Base-by-base conservation (phyloP, 106 monocot species). In the Acorus gramineus region DNA sequence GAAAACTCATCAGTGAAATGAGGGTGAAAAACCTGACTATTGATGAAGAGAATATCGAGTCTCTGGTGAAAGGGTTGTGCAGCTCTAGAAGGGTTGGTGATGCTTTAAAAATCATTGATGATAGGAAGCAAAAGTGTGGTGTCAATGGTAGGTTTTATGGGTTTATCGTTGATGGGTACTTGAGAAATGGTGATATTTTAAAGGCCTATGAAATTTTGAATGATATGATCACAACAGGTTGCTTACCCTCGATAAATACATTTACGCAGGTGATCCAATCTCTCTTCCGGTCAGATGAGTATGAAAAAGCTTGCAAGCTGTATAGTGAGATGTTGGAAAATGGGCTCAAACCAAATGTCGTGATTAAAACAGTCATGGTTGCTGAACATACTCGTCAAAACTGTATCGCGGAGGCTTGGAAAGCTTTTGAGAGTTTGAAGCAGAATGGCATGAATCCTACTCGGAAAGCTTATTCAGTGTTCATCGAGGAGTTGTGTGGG, bases 401-500 rank as follows among this genome's bases (percentile, higher is more conserved):
- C 54, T 57, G 74, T 47, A 74, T 85, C 57, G 74, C 66, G 69
- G 71, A 86, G 80, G 90, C 94, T n/a, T 82, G 81, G 74, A 47
- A 72, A 5, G 44, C 76, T 67, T 80, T 87, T 57, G 65, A 80
- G 62, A 66, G 63, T 42, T 77, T 76, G 72, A 88, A 85, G 58
- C 62, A 71, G 61, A 76, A 80, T 51, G 72, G 73, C 7, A 62
- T 66, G 7, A 71, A 11, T 7, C 81, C 79, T 5, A 80, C 64
- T 46, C 68, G 54, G 71, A 84, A 84, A 66, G 74, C 80, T 57
- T 89, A 84, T 61, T 78, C 73, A 6, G 77, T 84, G 55, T 82
- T 95, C 68, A 78, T 84, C 65, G 80, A 78, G 66, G 86, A 95
- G 71, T 84, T 95, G 3, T 86, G 89, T 55, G 82, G 82, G 74